A percentile compares a stretch with the other conserved stretches of the same genome.
phyloP scores from a whole-genome alignment of 768 basidiomycete genomes.

The Calocybe cyanea region DNA sequence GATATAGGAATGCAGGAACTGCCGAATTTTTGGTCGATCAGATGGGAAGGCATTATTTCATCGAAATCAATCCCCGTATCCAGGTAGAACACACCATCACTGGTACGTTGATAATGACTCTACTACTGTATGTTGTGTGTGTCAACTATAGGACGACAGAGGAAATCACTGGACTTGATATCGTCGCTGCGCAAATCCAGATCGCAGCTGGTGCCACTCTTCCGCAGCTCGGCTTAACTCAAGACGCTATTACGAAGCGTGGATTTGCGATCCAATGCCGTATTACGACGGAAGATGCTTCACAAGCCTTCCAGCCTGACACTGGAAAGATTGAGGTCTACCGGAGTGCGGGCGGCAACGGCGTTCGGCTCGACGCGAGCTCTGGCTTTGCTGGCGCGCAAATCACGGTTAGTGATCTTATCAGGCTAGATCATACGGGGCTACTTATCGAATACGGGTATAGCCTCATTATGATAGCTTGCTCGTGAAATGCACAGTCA shows the following conservation, averaged over 20 bases:
- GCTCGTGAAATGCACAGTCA: slow-evolving; percentile 93
- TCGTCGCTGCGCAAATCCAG: slow-evolving; percentile 98
- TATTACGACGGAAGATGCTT: slow-evolving; percentile 95
- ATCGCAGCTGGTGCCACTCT: slow-evolving; percentile 98
- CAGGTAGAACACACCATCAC: slow-evolving; percentile 99
- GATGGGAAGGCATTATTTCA: slow-evolving; percentile 96
- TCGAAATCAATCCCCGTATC: slow-evolving; percentile 99
- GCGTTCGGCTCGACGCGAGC: slow-evolving; percentile 93
- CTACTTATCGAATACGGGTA: background rate
- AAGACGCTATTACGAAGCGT: slow-evolving; percentile 93
- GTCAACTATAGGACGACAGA: slow-evolving; percentile 44
- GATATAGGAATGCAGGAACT: slow-evolving; percentile 96
- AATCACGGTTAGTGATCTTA: slow-evolving; percentile 66
- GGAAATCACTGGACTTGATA: slow-evolving; percentile 99
- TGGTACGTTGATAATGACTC: slow-evolving; percentile 46
- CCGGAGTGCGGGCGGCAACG: slow-evolving; percentile 97
- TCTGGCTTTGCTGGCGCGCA: slow-evolving; percentile 99
- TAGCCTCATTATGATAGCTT: slow-evolving; percentile 98
- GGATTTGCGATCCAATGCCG: slow-evolving; percentile 99
- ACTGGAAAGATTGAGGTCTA: slow-evolving; percentile 99
- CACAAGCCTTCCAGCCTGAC: slow-evolving; percentile 92
- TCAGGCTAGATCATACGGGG: background rate
- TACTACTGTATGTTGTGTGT: background rate
- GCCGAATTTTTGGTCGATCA: slow-evolving; percentile 98
- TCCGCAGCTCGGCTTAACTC: slow-evolving; percentile 90